Percentiles rank a stretch among this genome's conserved stretches.
These are phyloP conservation scores for Colletotrichum sp. DNA, from an alignment of 2,329 filamentous ascomycete genomes.

Conservation along the genomic window DNA sequence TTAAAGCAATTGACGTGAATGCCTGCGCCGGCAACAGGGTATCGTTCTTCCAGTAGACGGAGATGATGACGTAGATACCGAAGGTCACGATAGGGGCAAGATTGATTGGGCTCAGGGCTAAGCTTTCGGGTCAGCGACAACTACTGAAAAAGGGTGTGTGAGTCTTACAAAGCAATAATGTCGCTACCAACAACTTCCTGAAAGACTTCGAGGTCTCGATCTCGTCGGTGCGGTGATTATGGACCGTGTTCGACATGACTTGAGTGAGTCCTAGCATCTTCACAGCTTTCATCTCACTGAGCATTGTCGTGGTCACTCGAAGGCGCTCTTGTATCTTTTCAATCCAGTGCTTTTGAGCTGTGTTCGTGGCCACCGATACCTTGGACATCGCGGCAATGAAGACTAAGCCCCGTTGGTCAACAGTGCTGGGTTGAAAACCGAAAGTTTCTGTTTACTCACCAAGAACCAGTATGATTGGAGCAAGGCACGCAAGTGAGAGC, in stretches of 20 bases:
- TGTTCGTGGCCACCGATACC: constrained; percentile 17
- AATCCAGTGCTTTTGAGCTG: constrained; percentile 41
- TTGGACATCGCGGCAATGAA: constrained; percentile 24
- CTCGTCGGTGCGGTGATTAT: constrained; percentile 30
- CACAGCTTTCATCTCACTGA: constrained; percentile 49
- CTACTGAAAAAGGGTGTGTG: neutral
- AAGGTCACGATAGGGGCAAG: constrained; percentile 30
- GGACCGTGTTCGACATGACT: constrained; percentile 28
- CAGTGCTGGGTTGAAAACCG: no score
- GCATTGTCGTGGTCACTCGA: constrained; percentile 41
- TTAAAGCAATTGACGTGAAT: constrained; percentile 25
- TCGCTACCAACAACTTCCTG: constrained; percentile 27
- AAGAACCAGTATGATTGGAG: constrained; percentile 27
- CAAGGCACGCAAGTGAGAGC: constrained; percentile 29
- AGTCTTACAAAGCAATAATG: constrained; percentile 23
- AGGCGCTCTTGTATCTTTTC: constrained; percentile 48
- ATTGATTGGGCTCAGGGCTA: constrained; percentile 23
- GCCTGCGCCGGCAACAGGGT: constrained; percentile 26
- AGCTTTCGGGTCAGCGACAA: neutral
- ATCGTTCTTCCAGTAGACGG: constrained; percentile 25
- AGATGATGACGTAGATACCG: constrained; percentile 28
- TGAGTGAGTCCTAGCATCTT: constrained; percentile 45
- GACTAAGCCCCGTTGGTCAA: neutral
- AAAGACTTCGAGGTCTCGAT: constrained; percentile 32
- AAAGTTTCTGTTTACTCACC: neutral